Percentiles rank a stretch among this genome's conserved stretches.
These are phyloP conservation scores for Ehretia macrophylla DNA, from an alignment of 257 asterid genomes.

Conservation along the genomic window DNA sequence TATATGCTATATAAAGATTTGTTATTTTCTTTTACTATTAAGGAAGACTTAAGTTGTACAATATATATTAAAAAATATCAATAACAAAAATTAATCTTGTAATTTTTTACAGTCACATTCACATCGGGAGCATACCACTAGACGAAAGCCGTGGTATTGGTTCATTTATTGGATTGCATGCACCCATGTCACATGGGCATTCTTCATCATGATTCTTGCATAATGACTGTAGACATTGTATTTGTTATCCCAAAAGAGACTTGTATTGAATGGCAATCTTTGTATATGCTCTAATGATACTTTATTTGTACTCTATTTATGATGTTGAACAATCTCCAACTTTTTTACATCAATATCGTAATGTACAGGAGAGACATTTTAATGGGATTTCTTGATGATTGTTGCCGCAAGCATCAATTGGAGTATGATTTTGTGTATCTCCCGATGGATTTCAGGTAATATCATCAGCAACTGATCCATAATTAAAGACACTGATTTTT, in stretches of 20 bases:
- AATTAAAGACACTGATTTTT: neutral
- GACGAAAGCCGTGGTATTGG: too few species aligned
- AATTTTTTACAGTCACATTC: too few species aligned
- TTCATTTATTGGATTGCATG: constrained; percentile 1
- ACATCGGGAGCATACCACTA: too few species aligned
- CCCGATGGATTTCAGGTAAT: constrained; percentile 51
- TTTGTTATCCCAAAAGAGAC: neutral
- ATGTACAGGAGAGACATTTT: constrained; percentile 37
- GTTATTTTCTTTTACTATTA: too few species aligned
- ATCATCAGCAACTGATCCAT: neutral
- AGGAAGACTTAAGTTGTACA: too few species aligned
- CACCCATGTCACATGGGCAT: neutral
- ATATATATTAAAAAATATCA: too few species aligned
- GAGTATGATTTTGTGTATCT: constrained; percentile 55
- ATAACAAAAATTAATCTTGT: too few species aligned
- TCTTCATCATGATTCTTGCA: too few species aligned
- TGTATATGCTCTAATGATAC: neutral
- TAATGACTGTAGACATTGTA: too few species aligned
- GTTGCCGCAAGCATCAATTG: constrained; percentile 21
- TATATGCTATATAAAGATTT: neutral
- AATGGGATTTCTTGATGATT: constrained; percentile 32
- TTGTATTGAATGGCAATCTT: neutral
- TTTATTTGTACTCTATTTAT: neutral
- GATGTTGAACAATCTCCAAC: neutral
- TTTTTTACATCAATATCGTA: neutral